phyloP scores from a whole-genome alignment of 257 asterid genomes.

The Apocynum venetum region DNA sequence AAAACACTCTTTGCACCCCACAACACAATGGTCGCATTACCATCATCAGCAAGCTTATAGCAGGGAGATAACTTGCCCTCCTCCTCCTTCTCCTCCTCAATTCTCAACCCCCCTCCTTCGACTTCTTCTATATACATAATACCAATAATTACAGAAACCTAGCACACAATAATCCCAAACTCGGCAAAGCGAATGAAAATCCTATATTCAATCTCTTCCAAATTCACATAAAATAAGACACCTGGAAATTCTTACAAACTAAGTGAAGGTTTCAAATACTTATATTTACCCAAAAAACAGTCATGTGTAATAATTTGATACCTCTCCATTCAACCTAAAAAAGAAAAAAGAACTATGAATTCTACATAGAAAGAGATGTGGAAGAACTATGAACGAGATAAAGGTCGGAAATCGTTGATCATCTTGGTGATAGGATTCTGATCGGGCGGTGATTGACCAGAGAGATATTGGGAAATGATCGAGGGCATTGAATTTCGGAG shows the following conservation, averaged over 20 bases:
- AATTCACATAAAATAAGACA: neutral
- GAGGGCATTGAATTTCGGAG: constrained; percentile 2
- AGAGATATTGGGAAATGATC: neutral
- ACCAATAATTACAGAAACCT: constrained; percentile 4
- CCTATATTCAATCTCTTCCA: neutral
- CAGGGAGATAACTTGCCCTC: constrained; percentile 8
- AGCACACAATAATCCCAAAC: neutral
- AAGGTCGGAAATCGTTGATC: neutral
- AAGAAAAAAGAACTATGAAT: neutral
- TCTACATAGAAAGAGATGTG: neutral
- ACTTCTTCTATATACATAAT: constrained; percentile 51
- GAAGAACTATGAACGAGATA: neutral
- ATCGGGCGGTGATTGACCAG: constrained; percentile 7
- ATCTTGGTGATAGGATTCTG: neutral
- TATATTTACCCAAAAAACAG: neutral
- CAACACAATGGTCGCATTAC: constrained; percentile 16
- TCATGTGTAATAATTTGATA: neutral
- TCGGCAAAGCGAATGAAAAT: neutral
- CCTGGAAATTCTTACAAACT: neutral
- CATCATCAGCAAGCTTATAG: constrained; percentile 14
- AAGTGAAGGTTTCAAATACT: neutral
- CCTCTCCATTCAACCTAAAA: neutral
- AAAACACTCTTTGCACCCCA: constrained; percentile 37
- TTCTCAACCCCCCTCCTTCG: constrained; percentile 23
- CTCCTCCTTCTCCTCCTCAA: constrained; percentile 14